Evolutionary conservation across 1,139 yeast species (phyloP).

Genomic region (Kluyveromyces sp.): DNA sequence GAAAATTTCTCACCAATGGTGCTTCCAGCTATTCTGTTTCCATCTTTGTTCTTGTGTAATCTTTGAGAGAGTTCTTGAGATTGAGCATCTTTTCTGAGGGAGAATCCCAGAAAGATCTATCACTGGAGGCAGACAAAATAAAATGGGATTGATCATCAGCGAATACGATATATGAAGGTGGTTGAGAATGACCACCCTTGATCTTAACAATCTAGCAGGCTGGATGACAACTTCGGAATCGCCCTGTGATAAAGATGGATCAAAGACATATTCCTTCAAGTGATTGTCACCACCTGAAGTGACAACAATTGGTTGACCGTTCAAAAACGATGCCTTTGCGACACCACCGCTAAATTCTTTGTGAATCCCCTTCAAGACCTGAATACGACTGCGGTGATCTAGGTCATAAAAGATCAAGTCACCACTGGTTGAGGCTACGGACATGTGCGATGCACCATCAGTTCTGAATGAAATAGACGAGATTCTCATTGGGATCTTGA

Average conservation of each 20-base stretch:
- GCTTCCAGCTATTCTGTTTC: constrained; percentile 54
- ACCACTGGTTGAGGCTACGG: constrained; percentile 73
- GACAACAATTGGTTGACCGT: constrained; percentile 89
- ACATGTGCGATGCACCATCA: constrained; percentile 81
- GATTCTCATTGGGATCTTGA: constrained; percentile 52
- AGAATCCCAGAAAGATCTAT: constrained; percentile 84
- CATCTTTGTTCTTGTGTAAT: constrained; percentile 45
- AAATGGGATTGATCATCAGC: constrained; percentile 80
- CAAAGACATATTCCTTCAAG: constrained; percentile 86
- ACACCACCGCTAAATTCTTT: constrained; percentile 72
- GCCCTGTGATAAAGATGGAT: constrained; percentile 72
- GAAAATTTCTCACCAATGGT: constrained; percentile 52
- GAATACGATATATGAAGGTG: constrained; percentile 72
- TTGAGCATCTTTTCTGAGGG: constrained; percentile 92
- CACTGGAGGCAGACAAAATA: constrained; percentile 79
- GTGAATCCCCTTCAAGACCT: constrained; percentile 67
- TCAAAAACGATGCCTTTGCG: constrained; percentile 65
- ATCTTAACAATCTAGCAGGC: constrained; percentile 87
- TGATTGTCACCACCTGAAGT: constrained; percentile 90
- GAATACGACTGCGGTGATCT: constrained; percentile 63
- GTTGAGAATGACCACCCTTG: constrained; percentile 97
- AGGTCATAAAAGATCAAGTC: constrained; percentile 82
- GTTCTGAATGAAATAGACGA: constrained; percentile 82
- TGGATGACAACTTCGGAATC: constrained; percentile 51
- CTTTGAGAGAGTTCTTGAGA: constrained; percentile 89